A percentile compares a stretch with the other conserved stretches of the same genome.
Conservation (phyloP, 441 rosid species). For the Populus tomentosa region DNA sequence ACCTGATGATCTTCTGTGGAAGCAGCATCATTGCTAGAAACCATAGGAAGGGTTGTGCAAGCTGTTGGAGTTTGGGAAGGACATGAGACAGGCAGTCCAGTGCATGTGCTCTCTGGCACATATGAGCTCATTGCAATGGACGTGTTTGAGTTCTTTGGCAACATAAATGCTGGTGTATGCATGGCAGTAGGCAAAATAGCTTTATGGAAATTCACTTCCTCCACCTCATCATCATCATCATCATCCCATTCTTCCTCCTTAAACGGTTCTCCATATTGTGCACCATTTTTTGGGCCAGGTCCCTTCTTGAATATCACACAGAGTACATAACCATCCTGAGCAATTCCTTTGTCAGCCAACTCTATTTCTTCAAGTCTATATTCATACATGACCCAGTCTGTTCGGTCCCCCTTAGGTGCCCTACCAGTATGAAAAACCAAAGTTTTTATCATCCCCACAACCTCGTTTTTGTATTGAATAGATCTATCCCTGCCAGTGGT, state of each 20-base stretch:
- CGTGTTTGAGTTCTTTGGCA: constrained; percentile 11
- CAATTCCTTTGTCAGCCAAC: constrained; percentile 39
- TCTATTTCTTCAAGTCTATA: constrained; percentile 53
- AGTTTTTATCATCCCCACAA: constrained; percentile 64
- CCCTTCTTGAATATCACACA: constrained; percentile 71
- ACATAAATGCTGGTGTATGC: not conserved
- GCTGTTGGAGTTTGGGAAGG: constrained; percentile 13
- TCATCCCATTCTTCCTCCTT: constrained; percentile 79
- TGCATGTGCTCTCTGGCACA: constrained; percentile 14
- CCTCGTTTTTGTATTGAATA: constrained; percentile 34
- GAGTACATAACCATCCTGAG: constrained; percentile 60
- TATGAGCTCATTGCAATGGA: constrained; percentile 16
- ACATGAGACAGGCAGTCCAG: constrained; percentile 27
- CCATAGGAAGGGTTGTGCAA: constrained; percentile 14
- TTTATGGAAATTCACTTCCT: not conserved
- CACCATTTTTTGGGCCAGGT: constrained; percentile 76
- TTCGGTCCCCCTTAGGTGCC: constrained; percentile 53
- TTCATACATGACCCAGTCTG: constrained; percentile 90
- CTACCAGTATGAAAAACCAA: constrained; percentile 61
- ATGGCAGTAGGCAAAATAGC: not conserved
- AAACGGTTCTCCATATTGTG: constrained; percentile 86
- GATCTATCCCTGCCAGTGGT: constrained; percentile 35
- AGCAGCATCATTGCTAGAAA: not conserved
- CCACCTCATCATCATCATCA: constrained; percentile 24
- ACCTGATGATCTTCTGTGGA: not conserved